Base-by-base conservation (phyloP, 768 basidiomycete species). In the Phanerodontia chrysosporium region DNA sequence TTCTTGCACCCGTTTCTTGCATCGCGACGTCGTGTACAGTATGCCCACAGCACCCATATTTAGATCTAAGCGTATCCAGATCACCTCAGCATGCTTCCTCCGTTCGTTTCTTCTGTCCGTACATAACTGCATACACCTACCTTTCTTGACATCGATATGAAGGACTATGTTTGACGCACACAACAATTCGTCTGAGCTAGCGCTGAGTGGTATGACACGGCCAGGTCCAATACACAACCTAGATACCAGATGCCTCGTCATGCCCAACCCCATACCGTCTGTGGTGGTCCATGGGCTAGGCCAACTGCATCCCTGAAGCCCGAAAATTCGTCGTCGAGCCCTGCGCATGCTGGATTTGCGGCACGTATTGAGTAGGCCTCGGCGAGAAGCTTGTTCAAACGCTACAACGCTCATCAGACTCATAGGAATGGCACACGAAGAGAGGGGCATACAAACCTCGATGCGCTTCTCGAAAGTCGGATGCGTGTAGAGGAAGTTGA, bases 401-500 rank as follows among this genome's bases (percentile, higher is more conserved):
- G 55, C 73, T 74, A 35, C 44, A 46, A 16, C 18, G 1, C 24
- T 53, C 1, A 49, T 28, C 7, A 24, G 21, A 25, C 24, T 8
- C 29, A 42, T 21, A 5, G 12, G n/a, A n/a, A n/a, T 24, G 35
- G 32, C 13, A 10, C 6, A 18, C 8, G 8, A 4, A 42, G 16
- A 42, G 39, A 42, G 16, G 8, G 39, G 39, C 8, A 60, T n/a
- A 62, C 82, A 59, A 62, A 90, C 92, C 77, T 86, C 78, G 58
- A 92, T 83, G 22, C 95, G 83, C 66, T 79, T 85, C 42, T 79
- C 75, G 24, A 87, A 85, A 5, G 85, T 78, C 0, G 95, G 95
- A 72, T 98, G 95, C 0, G 95, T 97, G 27, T 76, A 76, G 32
- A 95, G 69, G 73, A 98, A 91, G 55, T 85, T 83, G 16, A 82